Base-by-base conservation (phyloP, 441 rosid species). In the Gossypium trilobum region DNA sequence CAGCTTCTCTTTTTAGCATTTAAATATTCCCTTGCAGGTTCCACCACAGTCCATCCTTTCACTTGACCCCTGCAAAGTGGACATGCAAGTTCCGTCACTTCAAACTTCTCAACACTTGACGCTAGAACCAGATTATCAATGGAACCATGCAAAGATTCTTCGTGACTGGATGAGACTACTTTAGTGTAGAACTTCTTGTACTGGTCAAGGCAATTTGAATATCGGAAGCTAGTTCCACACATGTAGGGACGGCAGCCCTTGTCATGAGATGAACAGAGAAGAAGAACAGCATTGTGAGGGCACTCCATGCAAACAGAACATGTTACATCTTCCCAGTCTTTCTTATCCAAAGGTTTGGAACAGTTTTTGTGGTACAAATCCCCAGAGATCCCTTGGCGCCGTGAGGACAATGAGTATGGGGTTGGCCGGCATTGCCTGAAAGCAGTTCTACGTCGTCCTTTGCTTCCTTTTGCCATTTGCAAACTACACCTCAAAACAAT, bases 271-370 rank as follows among this genome's bases (percentile, higher is more conserved):
- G 99, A 92, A 78, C 99, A 94, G 62, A 94, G 95, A 46, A 94
- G 90, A 78, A 94, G 97, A 78, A 94, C 99, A 70, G 97, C 97
- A 60, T 92, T 94, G 81, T 94, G 99, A 0, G 99, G 99, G 77
- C 84, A 89, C 82, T 94, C 99, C 97, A 94, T 92, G 80, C 99
- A 94, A 73, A 92, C 97, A 13, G 99, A 88, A 73, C 99, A 94
- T n/a, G 87, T 88, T 20, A 84, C 94, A 72, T 88, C 90, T 78
- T 86, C 95, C 93, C 93, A 94, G 68, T 90, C 99, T 74, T 82
- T 86, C 82, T 83, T 87, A 54, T 88, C 90, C 75, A 83, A 62
- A 57, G 72, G 68, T 78, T 82, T 88, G 25, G 88, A 71, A 80
- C 85, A 86, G 66, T 82, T 88, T 78, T 82, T 64, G 3, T 84